Conservation (phyloP, 257 asterid genomes). For the Ehretia macrophylla region DNA sequence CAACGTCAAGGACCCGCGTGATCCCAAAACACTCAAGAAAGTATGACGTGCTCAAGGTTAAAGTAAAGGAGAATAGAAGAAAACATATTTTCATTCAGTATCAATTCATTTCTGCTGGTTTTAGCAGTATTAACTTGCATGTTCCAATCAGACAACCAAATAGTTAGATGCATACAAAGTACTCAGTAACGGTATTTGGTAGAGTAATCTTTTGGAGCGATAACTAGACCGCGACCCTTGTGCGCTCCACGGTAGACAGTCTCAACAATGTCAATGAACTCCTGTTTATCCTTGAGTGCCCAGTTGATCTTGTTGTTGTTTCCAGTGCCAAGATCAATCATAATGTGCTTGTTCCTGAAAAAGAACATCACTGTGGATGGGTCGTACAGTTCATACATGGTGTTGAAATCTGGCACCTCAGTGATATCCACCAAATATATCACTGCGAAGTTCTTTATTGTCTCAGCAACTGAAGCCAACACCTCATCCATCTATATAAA, state of each 20-base stretch:
- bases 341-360: slow-evolving; percentile 96
- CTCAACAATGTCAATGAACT: slow-evolving; percentile 93
- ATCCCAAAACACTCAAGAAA: no score
- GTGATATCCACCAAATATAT: slow-evolving; percentile 81
- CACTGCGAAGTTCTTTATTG: slow-evolving; percentile 82
- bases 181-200: slow-evolving; percentile 80
- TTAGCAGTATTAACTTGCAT: no score
- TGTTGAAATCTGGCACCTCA: slow-evolving; percentile 91
- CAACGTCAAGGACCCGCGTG: no score
- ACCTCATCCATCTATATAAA: slow-evolving; percentile 92
- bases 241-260: slow-evolving; percentile 94
- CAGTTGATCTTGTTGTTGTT: slow-evolving; percentile 96
- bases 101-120: no score
- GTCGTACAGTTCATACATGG: slow-evolving; percentile 92
- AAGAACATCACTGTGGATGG: slow-evolving; percentile 93
- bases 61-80: no score
- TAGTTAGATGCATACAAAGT: no score
- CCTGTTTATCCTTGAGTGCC: slow-evolving; percentile 97
- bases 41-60: no score
- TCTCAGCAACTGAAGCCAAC: slow-evolving; percentile 81
- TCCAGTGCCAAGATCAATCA: slow-evolving; percentile 97
- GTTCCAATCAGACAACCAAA: no score
- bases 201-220: slow-evolving; percentile 98
- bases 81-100: no score
- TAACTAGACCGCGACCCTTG: slow-evolving; percentile 95